Conservation (phyloP, 2,329 filamentous ascomycete species). For the Cordyceps tenuipes region DNA sequence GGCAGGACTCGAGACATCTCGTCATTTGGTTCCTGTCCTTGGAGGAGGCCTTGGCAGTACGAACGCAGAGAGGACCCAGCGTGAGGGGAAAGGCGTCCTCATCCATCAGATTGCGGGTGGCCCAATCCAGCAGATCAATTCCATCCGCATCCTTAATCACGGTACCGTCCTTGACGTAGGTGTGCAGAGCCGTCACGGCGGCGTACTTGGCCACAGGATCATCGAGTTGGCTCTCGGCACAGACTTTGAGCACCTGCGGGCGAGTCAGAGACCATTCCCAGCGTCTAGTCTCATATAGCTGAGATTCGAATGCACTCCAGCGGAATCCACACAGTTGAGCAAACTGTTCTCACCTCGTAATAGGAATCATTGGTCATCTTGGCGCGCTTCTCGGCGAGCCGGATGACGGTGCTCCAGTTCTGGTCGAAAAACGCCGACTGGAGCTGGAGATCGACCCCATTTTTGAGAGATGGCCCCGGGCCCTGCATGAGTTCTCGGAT, state of each 20-base stretch:
- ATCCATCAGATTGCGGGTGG: conserved; percentile 30
- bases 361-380: conserved; percentile 45
- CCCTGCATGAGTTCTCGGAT: conserved; percentile 22
- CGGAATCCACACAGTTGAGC: neutral
- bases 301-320: neutral
- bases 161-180: conserved; percentile 37
- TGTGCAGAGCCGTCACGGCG: conserved; percentile 36
- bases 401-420: conserved; percentile 44
- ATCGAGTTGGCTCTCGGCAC: conserved; percentile 45
- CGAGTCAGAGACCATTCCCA: neutral
- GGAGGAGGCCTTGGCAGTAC: conserved; percentile 45
- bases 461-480: conserved; percentile 33
- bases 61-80: conserved; percentile 40
- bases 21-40: conserved; percentile 34
- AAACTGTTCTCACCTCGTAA: conserved; percentile 38
- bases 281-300: neutral
- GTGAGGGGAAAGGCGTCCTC: conserved; percentile 37
- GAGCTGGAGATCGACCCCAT: conserved; percentile 45
- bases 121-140: conserved; percentile 48
- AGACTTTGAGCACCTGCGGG: conserved; percentile 36
- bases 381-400: conserved; percentile 43
- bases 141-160: conserved; percentile 41
- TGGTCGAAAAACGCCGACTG: conserved; percentile 46
- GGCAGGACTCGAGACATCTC: conserved; percentile 43
- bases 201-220: conserved; percentile 37